These are phyloP conservation scores for Venturia oleaginea DNA, from an alignment of 2,329 filamentous ascomycete species.

Conservation along the genomic window DNA sequence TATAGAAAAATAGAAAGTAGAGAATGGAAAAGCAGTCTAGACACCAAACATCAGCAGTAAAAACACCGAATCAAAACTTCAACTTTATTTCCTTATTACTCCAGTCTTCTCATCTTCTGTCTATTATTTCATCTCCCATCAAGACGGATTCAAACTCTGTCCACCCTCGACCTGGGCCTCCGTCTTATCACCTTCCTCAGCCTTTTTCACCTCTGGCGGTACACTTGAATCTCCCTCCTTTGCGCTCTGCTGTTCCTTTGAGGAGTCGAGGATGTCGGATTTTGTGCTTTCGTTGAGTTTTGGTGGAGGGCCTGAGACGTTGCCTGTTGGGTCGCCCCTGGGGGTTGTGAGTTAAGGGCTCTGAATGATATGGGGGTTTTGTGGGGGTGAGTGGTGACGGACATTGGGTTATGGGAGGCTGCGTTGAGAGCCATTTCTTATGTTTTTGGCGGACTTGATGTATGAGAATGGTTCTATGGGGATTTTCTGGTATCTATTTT, in stretches of 20 bases:
- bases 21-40: too few relatives aligned
- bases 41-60: too few relatives aligned
- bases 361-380: not conserved
- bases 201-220: not conserved
- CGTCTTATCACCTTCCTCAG: not conserved
- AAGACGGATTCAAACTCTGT: constrained; percentile 4
- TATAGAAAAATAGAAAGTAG: too few relatives aligned
- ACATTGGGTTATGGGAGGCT: not conserved
- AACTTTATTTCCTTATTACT: too few relatives aligned
- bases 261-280: not conserved
- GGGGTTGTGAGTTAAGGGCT: not conserved
- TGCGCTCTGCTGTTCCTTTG: not conserved
- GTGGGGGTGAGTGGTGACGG: not conserved
- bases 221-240: not conserved
- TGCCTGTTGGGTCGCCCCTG: not conserved
- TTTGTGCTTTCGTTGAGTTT: not conserved
- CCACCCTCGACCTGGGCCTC: constrained; percentile 5
- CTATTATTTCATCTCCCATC: too few relatives aligned
- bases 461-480: too few relatives aligned
- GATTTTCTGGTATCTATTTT: too few relatives aligned
- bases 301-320: not conserved
- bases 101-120: too few relatives aligned
- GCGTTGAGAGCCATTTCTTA: not conserved
- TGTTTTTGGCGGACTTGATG: not conserved
- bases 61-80: too few relatives aligned